These are phyloP conservation scores for Fusarium caatingaense DNA, from an alignment of 2,329 filamentous ascomycete species.

Conservation along the genomic window DNA sequence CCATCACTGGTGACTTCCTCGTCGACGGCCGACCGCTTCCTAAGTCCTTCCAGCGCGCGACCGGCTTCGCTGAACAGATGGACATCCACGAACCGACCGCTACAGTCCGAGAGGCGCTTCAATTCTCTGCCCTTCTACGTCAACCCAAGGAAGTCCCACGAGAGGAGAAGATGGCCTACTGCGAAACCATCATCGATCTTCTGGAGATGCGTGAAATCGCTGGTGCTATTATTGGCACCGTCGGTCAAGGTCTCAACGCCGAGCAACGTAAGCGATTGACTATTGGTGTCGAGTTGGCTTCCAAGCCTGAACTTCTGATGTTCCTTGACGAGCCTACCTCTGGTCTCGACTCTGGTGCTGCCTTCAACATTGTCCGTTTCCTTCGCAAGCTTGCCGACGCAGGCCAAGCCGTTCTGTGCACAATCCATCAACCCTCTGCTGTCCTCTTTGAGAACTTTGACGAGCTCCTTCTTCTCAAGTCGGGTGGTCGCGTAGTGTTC, in stretches of 20 bases:
- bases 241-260: slow-evolving; percentile 69
- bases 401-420: slow-evolving; percentile 69
- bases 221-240: slow-evolving; percentile 70
- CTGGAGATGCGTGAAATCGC: slow-evolving; percentile 76
- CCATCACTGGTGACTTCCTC: slow-evolving; percentile 81
- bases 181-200: slow-evolving; percentile 74
- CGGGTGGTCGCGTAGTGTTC: slow-evolving; percentile 65
- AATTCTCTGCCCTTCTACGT: slow-evolving; percentile 73
- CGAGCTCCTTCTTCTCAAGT: slow-evolving; percentile 64
- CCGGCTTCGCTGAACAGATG: slow-evolving; percentile 74
- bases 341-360: slow-evolving; percentile 67
- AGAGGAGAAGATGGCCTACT: slow-evolving; percentile 74
- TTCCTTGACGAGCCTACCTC: slow-evolving; percentile 74
- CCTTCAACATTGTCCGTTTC: slow-evolving; percentile 71
- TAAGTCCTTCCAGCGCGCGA: slow-evolving; percentile 82
- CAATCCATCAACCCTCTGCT: slow-evolving; percentile 69
- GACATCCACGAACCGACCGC: slow-evolving; percentile 75
- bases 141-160: slow-evolving; percentile 67
- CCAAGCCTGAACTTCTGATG: slow-evolving; percentile 69
- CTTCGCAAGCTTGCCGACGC: slow-evolving; percentile 69
- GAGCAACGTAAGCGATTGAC: slow-evolving; percentile 69
- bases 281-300: slow-evolving; percentile 66
- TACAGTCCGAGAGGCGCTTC: slow-evolving; percentile 74
- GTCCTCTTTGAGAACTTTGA: slow-evolving; percentile 69
- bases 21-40: slow-evolving; percentile 79